A percentile compares a stretch with the other conserved stretches of the same genome.
Evolutionary conservation across 441 rosid species (phyloP).

Genomic region (Euphorbia corollata): DNA sequence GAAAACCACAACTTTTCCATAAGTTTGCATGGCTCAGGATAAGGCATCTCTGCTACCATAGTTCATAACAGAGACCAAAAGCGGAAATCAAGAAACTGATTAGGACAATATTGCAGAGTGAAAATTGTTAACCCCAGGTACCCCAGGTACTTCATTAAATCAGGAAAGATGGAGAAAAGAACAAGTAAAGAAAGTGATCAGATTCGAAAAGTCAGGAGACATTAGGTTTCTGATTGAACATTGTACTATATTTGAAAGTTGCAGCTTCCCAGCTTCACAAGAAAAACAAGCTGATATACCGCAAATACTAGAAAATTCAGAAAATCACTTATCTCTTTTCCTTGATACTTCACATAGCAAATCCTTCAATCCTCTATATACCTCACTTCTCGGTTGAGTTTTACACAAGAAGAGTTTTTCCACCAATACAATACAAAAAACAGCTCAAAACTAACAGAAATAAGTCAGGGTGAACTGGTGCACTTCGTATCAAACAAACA

Average conservation of each 20-base stretch:
- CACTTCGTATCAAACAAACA: slow-evolving; percentile 9
- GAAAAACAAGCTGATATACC: not conserved
- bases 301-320: not conserved
- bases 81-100: too few relatives aligned
- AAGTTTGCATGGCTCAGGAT: too few relatives aligned
- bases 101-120: too few relatives aligned
- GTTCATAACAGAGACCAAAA: too few relatives aligned
- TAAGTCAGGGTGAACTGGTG: not conserved
- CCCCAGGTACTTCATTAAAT: too few relatives aligned
- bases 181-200: too few relatives aligned
- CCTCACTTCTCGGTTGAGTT: not conserved
- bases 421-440: not conserved
- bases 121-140: too few relatives aligned
- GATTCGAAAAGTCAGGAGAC: too few relatives aligned
- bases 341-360: not conserved
- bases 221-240: too few relatives aligned
- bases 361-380: not conserved
- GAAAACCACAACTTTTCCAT: too few relatives aligned
- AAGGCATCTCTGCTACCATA: too few relatives aligned
- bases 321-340: not conserved
- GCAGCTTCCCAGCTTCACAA: not conserved
- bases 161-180: too few relatives aligned
- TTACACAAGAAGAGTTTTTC: not conserved
- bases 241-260: not conserved
- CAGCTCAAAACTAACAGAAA: not conserved